Evolutionary conservation across 1,139 yeast species (phyloP), one percentile per base, ranked within the genome.

Genomic region (Yamadazyma oceani): DNA sequence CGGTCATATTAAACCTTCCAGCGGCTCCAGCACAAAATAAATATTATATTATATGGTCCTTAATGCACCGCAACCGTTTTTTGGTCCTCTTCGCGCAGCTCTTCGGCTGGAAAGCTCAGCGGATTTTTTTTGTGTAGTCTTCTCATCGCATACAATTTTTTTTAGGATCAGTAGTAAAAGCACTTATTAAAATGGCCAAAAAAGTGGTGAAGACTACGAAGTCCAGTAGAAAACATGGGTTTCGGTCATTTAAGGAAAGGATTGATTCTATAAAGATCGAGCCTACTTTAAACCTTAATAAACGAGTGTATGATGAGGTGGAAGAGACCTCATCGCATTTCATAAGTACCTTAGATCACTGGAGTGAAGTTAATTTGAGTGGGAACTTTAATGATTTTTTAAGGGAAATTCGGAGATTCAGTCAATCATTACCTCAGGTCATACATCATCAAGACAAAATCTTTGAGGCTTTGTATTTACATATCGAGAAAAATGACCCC

Each of bases 361-460:
- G 97, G 97, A 74, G 71, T 44, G 97, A 92, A 55, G 78, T 88
- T 39, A 92, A 90, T 57, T 63, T 88, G 42, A 83, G 96, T 37
- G 82, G 80, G 3, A 73, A 72, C 38, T 92, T 88, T 56, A 75
- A 83, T 5, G 80, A 75, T 9, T 84, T 89, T 53, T 66, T 74
- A 5, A 75, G 73, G 12, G 70, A 73, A 38, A 75, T 85, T 2
- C 79, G 77, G 40, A 66, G 71, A 2, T 51, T 74, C 14, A 68
- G 79, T 15, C 85, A 83, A 53, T 82, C 95, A 3, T 66, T 94
- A 37, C 92, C 97, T 0, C 94, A 86, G 59, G 67, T 92, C 14
- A 51, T 94, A 17, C 82, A 83, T 54, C 89, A 89, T 59, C 84
- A 85, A 55, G 55, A 64, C 7, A 62, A 64, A 32, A 83, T 92